These are phyloP conservation scores for Parasarocladium wereldwijsianum DNA, from an alignment of 2,329 filamentous ascomycete species.

Conservation along the genomic window DNA sequence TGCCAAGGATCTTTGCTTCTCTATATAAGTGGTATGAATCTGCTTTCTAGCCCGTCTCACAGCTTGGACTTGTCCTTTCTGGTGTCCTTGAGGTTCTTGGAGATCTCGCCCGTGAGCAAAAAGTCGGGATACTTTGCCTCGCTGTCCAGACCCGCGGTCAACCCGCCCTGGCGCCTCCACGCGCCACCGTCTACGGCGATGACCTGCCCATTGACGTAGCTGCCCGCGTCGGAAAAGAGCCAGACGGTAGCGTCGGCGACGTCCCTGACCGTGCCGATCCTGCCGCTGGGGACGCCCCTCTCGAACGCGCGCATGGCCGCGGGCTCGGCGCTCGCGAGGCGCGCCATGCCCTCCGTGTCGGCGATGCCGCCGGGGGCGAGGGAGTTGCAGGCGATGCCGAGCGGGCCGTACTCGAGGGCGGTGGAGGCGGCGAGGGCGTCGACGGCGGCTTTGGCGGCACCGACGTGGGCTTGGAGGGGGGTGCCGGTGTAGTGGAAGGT, in stretches of 20 bases:
- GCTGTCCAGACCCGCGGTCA: constrained; percentile 30
- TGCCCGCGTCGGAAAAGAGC: constrained; percentile 72
- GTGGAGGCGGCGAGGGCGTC: constrained; percentile 71
- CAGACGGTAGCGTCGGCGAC: constrained; percentile 88
- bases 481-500: constrained; percentile 83
- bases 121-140: constrained; percentile 39
- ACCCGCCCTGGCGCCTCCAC: constrained; percentile 36
- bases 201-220: constrained; percentile 71
- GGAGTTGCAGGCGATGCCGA: constrained; percentile 75
- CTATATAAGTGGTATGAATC: no score
- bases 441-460: constrained; percentile 80
- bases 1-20: no score
- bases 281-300: constrained; percentile 52
- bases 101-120: constrained; percentile 19
- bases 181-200: constrained; percentile 57
- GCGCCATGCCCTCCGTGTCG: constrained; percentile 67
- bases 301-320: constrained; percentile 17
- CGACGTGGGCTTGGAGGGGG: constrained; percentile 78
- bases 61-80: constrained; percentile 25
- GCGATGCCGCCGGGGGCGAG: constrained; percentile 78
- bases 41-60: no score
- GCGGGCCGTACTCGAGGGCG: constrained; percentile 79
- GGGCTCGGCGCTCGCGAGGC: constrained; percentile 31
- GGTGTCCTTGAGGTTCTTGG: constrained; percentile 17
- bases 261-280: constrained; percentile 69